These are phyloP conservation scores for Penicillium sp. DNA, from an alignment of 2,329 filamentous ascomycete species.

Conservation along the genomic window DNA sequence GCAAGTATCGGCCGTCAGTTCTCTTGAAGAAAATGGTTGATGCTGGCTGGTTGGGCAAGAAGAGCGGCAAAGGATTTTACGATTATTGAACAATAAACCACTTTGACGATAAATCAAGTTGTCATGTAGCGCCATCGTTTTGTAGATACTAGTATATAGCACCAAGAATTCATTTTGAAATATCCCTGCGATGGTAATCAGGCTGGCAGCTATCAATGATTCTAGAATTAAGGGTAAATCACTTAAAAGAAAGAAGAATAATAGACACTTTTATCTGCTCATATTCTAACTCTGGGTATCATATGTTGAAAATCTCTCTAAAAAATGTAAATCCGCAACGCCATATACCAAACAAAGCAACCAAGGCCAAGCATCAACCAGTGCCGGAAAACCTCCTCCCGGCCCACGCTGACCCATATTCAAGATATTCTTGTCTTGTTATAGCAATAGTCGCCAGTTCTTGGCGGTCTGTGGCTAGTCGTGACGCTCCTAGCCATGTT, in stretches of 20 bases:
- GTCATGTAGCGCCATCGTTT: neutral
- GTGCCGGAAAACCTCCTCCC: slow-evolving; percentile 62
- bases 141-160: neutral
- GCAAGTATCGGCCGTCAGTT: slow-evolving; percentile 88
- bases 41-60: slow-evolving; percentile 96
- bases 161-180: neutral
- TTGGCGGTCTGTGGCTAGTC: slow-evolving; percentile 66
- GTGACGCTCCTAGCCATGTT: slow-evolving; percentile 81
- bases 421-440: slow-evolving; percentile 87
- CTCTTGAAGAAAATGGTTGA: slow-evolving; percentile 93
- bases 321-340: neutral
- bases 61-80: slow-evolving; percentile 94
- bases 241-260: too few relatives aligned
- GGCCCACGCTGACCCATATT: slow-evolving; percentile 73
- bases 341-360: neutral
- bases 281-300: slow-evolving; percentile 11
- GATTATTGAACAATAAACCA: slow-evolving; percentile 58
- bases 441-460: slow-evolving; percentile 64
- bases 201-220: too few relatives aligned
- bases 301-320: slow-evolving; percentile 3
- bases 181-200: neutral
- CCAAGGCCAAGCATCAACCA: neutral
- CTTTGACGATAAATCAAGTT: neutral
- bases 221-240: too few relatives aligned
- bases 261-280: neutral